Percentiles rank a stretch among this genome's conserved stretches.
These are phyloP conservation scores for Datura wrightii DNA, from an alignment of 257 asterid species.

Conservation along the genomic window DNA sequence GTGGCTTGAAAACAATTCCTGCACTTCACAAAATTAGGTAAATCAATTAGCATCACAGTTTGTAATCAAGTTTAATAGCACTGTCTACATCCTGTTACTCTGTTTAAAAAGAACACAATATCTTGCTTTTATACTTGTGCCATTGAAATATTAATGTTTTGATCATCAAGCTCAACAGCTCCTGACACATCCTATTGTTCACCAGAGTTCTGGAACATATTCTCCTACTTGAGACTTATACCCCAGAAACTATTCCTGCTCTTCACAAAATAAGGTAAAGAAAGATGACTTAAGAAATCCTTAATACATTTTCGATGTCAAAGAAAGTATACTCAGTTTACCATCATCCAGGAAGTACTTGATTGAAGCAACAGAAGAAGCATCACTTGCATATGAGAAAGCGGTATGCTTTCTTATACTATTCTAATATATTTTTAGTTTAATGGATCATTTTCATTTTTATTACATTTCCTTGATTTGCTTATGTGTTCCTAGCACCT, in stretches of 20 bases:
- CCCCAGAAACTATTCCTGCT: slow-evolving; percentile 90
- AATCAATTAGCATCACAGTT: not conserved
- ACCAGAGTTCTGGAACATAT: slow-evolving; percentile 87
- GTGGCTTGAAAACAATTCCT: slow-evolving; percentile 78
- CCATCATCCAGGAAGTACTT: slow-evolving; percentile 69
- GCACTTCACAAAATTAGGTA: slow-evolving; percentile 91
- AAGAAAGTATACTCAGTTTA: slow-evolving; percentile 33
- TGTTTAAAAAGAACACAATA: not conserved
- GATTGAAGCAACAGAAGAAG: slow-evolving; percentile 91
- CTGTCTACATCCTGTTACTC: no score
- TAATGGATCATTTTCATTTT: slow-evolving; percentile 6
- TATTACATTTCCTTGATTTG: not conserved
- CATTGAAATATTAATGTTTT: not conserved
- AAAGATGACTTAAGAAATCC: not conserved
- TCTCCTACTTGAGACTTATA: slow-evolving; percentile 92
- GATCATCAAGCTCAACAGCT: not conserved
- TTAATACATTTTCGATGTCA: not conserved
- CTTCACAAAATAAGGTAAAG: slow-evolving; percentile 89
- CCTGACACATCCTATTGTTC: slow-evolving; percentile 27
- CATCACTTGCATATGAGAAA: slow-evolving; percentile 95
- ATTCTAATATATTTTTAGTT: not conserved
- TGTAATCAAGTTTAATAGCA: not conserved
- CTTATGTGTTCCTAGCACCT: not conserved
- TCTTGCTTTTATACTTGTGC: not conserved
- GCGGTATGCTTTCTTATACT: slow-evolving; percentile 63